Evolutionary conservation across 108 stramenopile species (phyloP), one percentile per base, ranked within the genome.

Genomic region (Fragilaria crotonensis): DNA sequence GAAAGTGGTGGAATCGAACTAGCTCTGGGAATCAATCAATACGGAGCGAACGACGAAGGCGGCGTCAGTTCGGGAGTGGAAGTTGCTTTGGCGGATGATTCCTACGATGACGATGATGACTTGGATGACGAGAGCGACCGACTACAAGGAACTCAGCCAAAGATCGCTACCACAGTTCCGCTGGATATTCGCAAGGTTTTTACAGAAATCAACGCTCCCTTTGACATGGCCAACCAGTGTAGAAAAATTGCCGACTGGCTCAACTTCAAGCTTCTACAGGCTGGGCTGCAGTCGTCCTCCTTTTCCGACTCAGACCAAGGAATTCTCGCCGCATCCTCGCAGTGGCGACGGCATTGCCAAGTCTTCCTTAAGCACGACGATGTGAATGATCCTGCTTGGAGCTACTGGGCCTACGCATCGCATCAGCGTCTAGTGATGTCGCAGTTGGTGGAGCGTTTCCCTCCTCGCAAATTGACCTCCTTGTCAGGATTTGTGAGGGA

Each of bases 211-310:
- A 20, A 26, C 18, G 17, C 58, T 2, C 66, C 75, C n/a, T 57
- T 60, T 14, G 83, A 84, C 52, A 78, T 78, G 74, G 44, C 63
- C 44, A 65, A 87, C n/a, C 91, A 93, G 48, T 85, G 84, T 32
- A 72, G 83, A 29, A 73, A 67, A 4, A 62, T 93, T 0, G 91
- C 91, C 17, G 75, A 79, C 30, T 73, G 84, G 59, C 52, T 89
- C 33, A 81, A 85, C 56, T 62, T 74, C 52, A 93, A 93, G 65
- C 56, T 84, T 4, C 46, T 84, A 19, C 66, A 69, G 29, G 64
- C 66, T n/a, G 67, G 71, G 5, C 52, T 77, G 33, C 41, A 45
- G 5, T 75, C 72, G 19, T 63, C 73, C 25, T 59, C 75, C 18
- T 47, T 30, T 31, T 30, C 51, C 57, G 22, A 51, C 0, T 46